Conservation (phyloP, 2,329 filamentous ascomycete genomes). For the Phialophora verrucosa region DNA sequence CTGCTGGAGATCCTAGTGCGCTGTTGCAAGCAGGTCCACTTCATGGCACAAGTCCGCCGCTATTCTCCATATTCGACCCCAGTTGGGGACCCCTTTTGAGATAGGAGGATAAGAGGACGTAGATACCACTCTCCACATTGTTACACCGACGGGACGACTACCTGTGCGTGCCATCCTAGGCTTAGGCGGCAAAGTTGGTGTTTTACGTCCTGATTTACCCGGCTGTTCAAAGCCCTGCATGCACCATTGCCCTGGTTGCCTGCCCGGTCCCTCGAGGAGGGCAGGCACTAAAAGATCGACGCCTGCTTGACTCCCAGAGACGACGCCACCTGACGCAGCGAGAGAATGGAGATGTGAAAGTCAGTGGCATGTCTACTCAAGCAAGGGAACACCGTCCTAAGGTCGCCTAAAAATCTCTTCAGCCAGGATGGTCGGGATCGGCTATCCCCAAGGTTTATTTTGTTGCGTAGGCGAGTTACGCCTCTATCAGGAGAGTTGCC, state of each 20-base stretch:
- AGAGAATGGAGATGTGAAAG: not conserved
- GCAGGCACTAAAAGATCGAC: not conserved
- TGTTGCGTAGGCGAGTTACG: not conserved
- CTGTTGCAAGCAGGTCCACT: not conserved
- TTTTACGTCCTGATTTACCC: not conserved
- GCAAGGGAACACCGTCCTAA: not conserved
- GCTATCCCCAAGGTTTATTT: not conserved
- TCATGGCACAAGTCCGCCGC: not conserved
- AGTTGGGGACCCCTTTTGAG: conserved; percentile 19
- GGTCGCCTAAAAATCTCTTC: not conserved
- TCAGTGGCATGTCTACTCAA: not conserved
- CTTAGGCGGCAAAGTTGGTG: not conserved
- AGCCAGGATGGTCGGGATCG: not conserved
- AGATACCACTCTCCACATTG: not conserved
- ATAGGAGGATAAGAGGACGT: not conserved
- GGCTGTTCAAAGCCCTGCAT: not conserved
- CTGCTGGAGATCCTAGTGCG: not conserved
- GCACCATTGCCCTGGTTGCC: not conserved
- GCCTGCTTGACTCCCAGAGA: not conserved
- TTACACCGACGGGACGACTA: not conserved
- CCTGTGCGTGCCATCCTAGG: not conserved
- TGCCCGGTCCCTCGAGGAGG: not conserved
- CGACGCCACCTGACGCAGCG: not conserved
- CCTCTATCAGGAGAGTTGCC: not conserved
- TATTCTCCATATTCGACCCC: conserved; percentile 22